These are phyloP conservation scores for Dioscorea dumetorum DNA, from an alignment of 106 monocot genomes.

Conservation along the genomic window DNA sequence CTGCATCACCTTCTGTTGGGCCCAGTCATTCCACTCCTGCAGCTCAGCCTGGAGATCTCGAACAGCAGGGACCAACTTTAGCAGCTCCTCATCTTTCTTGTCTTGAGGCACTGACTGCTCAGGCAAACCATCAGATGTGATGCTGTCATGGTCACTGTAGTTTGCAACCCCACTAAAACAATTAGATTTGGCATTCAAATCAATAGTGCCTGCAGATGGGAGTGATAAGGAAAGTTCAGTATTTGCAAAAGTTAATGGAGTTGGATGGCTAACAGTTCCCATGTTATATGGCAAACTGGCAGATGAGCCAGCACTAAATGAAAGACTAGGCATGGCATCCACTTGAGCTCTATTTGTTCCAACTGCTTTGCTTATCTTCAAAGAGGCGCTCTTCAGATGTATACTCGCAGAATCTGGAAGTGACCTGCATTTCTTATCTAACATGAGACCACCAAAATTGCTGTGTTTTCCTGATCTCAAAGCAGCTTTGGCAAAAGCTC, in stretches of 20 bases:
- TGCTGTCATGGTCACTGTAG: slow-evolving; percentile 4
- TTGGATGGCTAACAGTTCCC: slow-evolving; percentile 1
- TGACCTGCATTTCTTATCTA: slow-evolving; percentile 56
- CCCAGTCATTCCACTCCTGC: slow-evolving; percentile 85
- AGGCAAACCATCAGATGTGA: slow-evolving; percentile 20
- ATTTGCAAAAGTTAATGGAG: slow-evolving; percentile 26
- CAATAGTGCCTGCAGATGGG: slow-evolving; percentile 24
- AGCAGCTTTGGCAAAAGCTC: slow-evolving; percentile 54
- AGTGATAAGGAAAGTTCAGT: slow-evolving; percentile 75
- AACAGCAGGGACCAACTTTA: slow-evolving; percentile 38
- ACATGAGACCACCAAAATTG: slow-evolving; percentile 23
- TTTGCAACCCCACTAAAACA: slow-evolving; percentile 1
- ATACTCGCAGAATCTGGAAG: slow-evolving; percentile 25
- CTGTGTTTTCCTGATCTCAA: slow-evolving; percentile 45
- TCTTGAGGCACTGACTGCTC: slow-evolving; percentile 42
- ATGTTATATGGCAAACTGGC: slow-evolving; percentile 6
- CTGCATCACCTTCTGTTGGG: slow-evolving; percentile 84
- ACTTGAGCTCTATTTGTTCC: slow-evolving; percentile 11
- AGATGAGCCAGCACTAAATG: slow-evolving; percentile 24
- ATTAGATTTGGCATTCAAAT: slow-evolving; percentile 1
- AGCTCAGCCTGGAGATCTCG: slow-evolving; percentile 54
- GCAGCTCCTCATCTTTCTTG: slow-evolving; percentile 56
- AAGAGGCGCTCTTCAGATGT: slow-evolving; percentile 38
- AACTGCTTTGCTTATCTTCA: slow-evolving; percentile 39
- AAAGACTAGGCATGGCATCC: slow-evolving; percentile 15